A percentile compares a stretch with the other conserved stretches of the same genome.
Conservation (phyloP, 768 basidiomycete species). For the Tricholoma saponaceum region DNA sequence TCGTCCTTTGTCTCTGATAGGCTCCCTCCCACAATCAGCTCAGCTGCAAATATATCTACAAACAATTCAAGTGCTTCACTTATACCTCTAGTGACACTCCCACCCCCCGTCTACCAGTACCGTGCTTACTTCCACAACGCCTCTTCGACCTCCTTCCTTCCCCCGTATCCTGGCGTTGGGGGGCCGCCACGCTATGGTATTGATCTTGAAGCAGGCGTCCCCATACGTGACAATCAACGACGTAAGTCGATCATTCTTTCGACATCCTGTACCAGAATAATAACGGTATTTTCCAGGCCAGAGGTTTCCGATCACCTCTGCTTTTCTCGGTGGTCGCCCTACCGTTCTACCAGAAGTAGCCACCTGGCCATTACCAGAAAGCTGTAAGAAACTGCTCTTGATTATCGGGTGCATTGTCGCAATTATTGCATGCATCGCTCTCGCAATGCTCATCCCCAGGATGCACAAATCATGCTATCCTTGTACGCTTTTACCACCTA, state of each 20-base stretch:
- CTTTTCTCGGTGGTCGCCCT: neutral
- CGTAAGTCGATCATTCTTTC: neutral
- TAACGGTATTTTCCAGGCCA: neutral
- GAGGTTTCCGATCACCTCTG: neutral
- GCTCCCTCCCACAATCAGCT: neutral
- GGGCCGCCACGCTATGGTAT: neutral
- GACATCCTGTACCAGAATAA: neutral
- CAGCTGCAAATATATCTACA: neutral
- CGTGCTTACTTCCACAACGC: neutral
- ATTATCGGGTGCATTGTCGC: neutral
- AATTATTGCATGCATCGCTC: neutral
- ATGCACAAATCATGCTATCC: neutral
- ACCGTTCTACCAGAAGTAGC: neutral
- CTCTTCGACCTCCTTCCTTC: neutral
- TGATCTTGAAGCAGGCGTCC: neutral
- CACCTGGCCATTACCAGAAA: neutral
- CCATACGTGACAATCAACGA: neutral
- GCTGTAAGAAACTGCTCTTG: neutral
- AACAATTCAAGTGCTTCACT: neutral
- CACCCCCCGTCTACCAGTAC: neutral
- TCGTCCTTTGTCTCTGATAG: neutral
- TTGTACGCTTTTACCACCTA: neutral
- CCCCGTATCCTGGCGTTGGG: neutral
- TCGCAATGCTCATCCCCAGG: constrained; percentile 5
- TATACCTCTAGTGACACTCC: neutral